Base-by-base conservation (phyloP, 495 filamentous ascomycete genomes). In the Physcia stellaris region DNA sequence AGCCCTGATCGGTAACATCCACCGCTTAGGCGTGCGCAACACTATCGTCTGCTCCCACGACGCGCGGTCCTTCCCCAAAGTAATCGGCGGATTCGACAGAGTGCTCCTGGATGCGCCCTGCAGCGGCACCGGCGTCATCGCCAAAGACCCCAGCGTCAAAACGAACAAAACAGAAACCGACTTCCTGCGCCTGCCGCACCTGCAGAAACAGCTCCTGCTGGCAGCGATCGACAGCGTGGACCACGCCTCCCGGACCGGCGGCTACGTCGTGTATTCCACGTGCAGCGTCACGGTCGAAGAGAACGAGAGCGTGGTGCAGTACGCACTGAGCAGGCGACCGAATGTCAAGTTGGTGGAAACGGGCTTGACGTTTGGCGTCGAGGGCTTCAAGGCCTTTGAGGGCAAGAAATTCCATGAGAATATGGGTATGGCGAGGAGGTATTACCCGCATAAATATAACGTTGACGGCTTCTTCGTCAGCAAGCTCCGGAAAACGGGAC, bases 391-490 rank as follows among this genome's bases (percentile, higher is more conserved):
- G 6, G 77, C 65, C 43, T 93, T 78, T 60, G 79, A 79, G 70
- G 80, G 84, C 54, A 95, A 94, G 70, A 73, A 70, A 35, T 98
- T 98, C 60, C 78, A 85, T 50, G 67, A 76, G 4, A 80, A 74
- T 55, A 77, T 98, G 70, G 83, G 81, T 48, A 62, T 86, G 49
- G 88, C 88, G 12, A 70, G 84, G 36, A 69, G 92, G 37, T 98
- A 83, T 60, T 96, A 95, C 60, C 88, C 88, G 0, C 88, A 96
- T 49, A 69, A 83, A 30, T 87, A 88, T 66, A 98, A 98, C 63
- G 83, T 98, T 19, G 90, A 98, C 48, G 90, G 90, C 38, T 98
- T 98, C 77, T 98, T 92, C 56, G 90, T 96, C 40, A 80, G 83
- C 52, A 98, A 96, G 61, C 78, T 98, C 54, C 88, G 92, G 63